phyloP scores from a whole-genome alignment of 2,329 filamentous ascomycete genomes.

The Cladosporium sp. region DNA sequence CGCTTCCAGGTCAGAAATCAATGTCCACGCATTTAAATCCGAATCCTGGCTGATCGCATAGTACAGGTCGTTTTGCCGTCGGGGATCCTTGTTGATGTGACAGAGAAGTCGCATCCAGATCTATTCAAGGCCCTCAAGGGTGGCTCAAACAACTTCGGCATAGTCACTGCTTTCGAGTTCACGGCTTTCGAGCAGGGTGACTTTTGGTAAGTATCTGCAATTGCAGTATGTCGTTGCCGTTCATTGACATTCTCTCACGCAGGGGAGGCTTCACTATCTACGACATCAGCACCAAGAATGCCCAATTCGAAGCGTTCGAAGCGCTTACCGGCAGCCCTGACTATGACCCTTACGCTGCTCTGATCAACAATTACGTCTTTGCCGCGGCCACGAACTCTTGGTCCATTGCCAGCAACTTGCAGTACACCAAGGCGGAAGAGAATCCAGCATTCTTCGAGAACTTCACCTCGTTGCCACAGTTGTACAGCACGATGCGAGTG shows the following conservation, averaged over 20 bases:
- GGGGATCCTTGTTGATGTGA: slow-evolving; percentile 36
- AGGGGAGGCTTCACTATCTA: slow-evolving; percentile 39
- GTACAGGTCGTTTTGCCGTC: slow-evolving; percentile 36
- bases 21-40: too few relatives aligned
- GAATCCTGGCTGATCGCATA: too few relatives aligned
- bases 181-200: slow-evolving; percentile 20
- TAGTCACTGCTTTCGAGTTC: slow-evolving; percentile 42
- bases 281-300: slow-evolving; percentile 40
- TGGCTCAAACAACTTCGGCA: slow-evolving; percentile 42
- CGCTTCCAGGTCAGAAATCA: slow-evolving; percentile 33
- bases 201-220: slow-evolving; percentile 16
- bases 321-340: slow-evolving; percentile 11
- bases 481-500: slow-evolving; percentile 19
- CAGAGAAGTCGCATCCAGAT: slow-evolving; percentile 41
- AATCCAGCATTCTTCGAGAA: slow-evolving; percentile 18
- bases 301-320: slow-evolving; percentile 17
- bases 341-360: slow-evolving; percentile 22
- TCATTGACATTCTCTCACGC: too few relatives aligned
- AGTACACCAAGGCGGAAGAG: slow-evolving; percentile 21
- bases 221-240: too few relatives aligned
- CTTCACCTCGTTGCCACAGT: slow-evolving; percentile 19
- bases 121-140: slow-evolving; percentile 46
- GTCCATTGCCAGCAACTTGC: slow-evolving; percentile 17
- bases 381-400: slow-evolving; percentile 15
- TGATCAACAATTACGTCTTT: slow-evolving; percentile 18